Conservation (phyloP, 176 grass and related monocot genomes). For the Musa itinerans region DNA sequence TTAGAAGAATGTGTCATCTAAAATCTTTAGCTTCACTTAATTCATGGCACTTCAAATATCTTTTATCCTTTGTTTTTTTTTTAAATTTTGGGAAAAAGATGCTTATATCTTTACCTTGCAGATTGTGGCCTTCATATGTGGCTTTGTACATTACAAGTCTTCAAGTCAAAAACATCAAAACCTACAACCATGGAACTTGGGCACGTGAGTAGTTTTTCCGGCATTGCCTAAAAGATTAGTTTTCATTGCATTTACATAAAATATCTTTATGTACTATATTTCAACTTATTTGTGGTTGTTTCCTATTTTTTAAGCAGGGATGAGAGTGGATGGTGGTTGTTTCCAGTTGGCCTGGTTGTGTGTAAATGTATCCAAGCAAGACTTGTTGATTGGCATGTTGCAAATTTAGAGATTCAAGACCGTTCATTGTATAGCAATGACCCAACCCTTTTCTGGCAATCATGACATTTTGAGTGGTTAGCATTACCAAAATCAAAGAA, state of each 20-base stretch:
- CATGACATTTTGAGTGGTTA: slow-evolving; percentile 44
- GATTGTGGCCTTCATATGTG: slow-evolving; percentile 89
- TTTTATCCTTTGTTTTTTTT: background rate
- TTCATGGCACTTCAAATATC: background rate
- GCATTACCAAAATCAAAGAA: slow-evolving; percentile 20
- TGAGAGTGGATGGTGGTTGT: slow-evolving; percentile 98
- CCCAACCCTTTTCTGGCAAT: slow-evolving; percentile 87
- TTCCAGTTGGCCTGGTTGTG: slow-evolving; percentile 67
- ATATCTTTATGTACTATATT: background rate
- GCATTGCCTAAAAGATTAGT: no score
- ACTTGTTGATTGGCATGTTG: slow-evolving; percentile 98
- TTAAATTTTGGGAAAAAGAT: background rate
- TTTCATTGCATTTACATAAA: no score
- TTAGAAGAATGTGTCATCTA: background rate
- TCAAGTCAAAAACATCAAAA: slow-evolving; percentile 77
- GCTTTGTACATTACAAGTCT: slow-evolving; percentile 92
- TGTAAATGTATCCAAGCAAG: slow-evolving; percentile 97
- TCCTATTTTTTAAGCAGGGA: slow-evolving; percentile 41
- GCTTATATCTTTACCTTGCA: slow-evolving; percentile 9
- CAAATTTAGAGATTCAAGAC: slow-evolving; percentile 98
- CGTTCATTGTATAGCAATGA: slow-evolving; percentile 86
- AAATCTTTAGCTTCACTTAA: background rate
- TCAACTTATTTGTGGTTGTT: background rate
- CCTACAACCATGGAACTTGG: slow-evolving; percentile 79
- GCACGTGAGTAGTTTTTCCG: slow-evolving; percentile 54